Base-by-base conservation (phyloP, 2,329 filamentous ascomycete genomes). In the Rhynchosporium secalis region DNA sequence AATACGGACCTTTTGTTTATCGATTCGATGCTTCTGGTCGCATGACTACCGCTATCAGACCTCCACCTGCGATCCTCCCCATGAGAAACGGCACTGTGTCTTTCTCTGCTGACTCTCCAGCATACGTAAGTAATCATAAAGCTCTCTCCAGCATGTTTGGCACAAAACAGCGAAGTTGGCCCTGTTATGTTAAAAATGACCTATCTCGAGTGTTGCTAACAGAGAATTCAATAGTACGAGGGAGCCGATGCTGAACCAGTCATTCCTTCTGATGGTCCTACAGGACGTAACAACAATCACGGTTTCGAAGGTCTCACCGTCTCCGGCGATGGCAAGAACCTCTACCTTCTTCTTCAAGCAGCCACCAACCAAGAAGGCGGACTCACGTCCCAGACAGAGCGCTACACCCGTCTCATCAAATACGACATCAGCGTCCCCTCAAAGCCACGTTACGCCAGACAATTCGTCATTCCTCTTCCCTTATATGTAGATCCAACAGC, bases 1-100 rank as follows among this genome's bases (percentile, higher is more conserved):
- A 91, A 75, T 88, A 89, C 71, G 88, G 87, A 0, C 86, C 86
- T 0, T 90, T 86, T 68, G 76, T 90, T 28, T 91, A 90, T 78
- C 81, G 85, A 49, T 91, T 91, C 74, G 76, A 80, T 64, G 66
- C 73, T 3, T 70, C 72, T 0, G 88, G 89, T 41, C 78, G 76
- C 40, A 86, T 91, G 83, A 73, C 84, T 15, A 75, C 78, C 1
- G 87, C 87, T 0, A 86, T 91, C 62, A 80, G 83, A 13, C 87
- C 88, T 0, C 87, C 87, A 0, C 77, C 83, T 56, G 87, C 88
- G 0, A 79, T 86, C 64, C 79, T 91, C 36, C 88, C 88, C 0
- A 76, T 81, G 29, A 82, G 88, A 40, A 89, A 90, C 63, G 81
- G 80, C 46, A 80, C 75, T 10, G 77, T 83, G 62, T 82, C 83